A percentile compares a stretch with the other conserved stretches of the same genome.
Evolutionary conservation across 768 basidiomycete species (phyloP).

Genomic region (Pleurotus ostreatus): DNA sequence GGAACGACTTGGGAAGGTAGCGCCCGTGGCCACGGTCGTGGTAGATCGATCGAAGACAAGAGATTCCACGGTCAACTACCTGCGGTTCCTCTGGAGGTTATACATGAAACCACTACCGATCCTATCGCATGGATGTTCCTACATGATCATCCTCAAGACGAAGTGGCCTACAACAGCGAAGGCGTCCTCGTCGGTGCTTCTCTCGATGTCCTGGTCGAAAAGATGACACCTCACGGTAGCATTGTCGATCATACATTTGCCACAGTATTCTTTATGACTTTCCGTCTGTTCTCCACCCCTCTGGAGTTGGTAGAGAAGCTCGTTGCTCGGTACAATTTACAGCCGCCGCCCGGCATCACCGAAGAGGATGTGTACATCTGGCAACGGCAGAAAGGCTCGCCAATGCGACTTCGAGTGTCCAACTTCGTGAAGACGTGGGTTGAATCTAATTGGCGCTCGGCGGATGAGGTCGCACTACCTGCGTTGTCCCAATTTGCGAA

Average conservation of each 20-base stretch:
- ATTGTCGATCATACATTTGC: conserved; percentile 86
- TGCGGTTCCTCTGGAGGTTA: conserved; percentile 39
- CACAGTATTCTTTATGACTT: conserved; percentile 92
- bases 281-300: conserved; percentile 86
- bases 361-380: conserved; percentile 66
- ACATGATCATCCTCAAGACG: conserved; percentile 79
- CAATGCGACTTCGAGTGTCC: conserved; percentile 85
- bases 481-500: conserved; percentile 56
- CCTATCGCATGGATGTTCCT: conserved; percentile 51
- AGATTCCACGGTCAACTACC: conserved; percentile 50
- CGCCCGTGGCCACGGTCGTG: conserved; percentile 26
- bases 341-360: conserved; percentile 54
- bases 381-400: conserved; percentile 85
- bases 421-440: conserved; percentile 96
- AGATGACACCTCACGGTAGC: conserved; percentile 93
- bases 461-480: conserved; percentile 64
- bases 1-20: conserved; percentile 60
- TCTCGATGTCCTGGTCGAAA: conserved; percentile 86
- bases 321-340: conserved; percentile 79
- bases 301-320: conserved; percentile 70
- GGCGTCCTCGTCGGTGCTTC: conserved; percentile 91
- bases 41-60: conserved; percentile 46
- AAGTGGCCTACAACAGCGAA: conserved; percentile 88
- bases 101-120: conserved; percentile 34
- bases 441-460: conserved; percentile 84